phyloP scores from a whole-genome alignment of 2,329 filamentous ascomycete species.

The Claviceps sp. region DNA sequence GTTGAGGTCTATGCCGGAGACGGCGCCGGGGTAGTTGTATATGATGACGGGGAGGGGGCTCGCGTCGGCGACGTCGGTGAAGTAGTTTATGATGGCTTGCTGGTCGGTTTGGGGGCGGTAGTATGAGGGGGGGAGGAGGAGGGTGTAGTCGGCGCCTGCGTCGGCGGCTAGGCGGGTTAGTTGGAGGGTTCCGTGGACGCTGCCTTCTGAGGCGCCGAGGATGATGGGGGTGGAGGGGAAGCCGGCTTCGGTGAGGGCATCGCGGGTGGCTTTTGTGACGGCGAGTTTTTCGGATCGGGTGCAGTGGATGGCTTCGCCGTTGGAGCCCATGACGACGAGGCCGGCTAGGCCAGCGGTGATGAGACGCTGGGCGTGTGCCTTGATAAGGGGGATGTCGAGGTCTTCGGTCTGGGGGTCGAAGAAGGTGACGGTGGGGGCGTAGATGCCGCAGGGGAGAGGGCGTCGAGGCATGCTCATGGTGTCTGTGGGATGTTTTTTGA shows the following conservation, averaged over 20 bases:
- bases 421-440: slow-evolving; percentile 83
- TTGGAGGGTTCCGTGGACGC: slow-evolving; percentile 67
- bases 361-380: slow-evolving; percentile 67
- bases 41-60: slow-evolving; percentile 68
- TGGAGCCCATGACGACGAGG: slow-evolving; percentile 78
- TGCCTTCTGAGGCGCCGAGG: slow-evolving; percentile 69
- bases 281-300: slow-evolving; percentile 62
- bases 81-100: slow-evolving; percentile 59
- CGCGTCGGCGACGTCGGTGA: slow-evolving; percentile 58
- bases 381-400: slow-evolving; percentile 66
- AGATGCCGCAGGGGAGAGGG: slow-evolving; percentile 63
- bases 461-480: not conserved
- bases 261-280: slow-evolving; percentile 64
- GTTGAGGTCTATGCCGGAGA: slow-evolving; percentile 79
- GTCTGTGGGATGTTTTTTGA: not conserved
- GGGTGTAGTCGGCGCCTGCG: slow-evolving; percentile 66
- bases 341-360: slow-evolving; percentile 66
- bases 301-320: slow-evolving; percentile 79
- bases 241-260: slow-evolving; percentile 69
- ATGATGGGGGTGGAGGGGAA: slow-evolving; percentile 67
- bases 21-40: slow-evolving; percentile 86
- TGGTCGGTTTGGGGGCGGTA: slow-evolving; percentile 69
- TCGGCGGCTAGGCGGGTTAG: slow-evolving; percentile 52
- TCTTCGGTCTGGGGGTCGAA: slow-evolving; percentile 76
- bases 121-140: slow-evolving; percentile 72